Evolutionary conservation across 257 asterid species (phyloP).

Genomic region (Solanum acaule): DNA sequence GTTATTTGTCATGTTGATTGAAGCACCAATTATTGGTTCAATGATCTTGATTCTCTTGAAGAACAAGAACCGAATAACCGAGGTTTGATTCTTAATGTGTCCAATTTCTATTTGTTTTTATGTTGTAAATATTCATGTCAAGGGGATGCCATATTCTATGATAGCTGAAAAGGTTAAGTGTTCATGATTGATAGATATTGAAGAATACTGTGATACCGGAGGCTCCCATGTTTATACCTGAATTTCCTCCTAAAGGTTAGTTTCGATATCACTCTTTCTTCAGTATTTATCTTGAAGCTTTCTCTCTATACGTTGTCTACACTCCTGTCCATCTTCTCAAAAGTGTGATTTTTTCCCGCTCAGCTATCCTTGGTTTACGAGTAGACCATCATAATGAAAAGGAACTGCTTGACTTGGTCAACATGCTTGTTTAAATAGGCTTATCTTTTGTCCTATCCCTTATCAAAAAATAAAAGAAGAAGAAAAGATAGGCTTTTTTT

Average conservation of each 20-base stretch:
- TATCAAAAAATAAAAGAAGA: too few relatives aligned
- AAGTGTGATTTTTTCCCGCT: not conserved
- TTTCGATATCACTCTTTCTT: not conserved
- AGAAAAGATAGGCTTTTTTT: not conserved
- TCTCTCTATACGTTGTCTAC: not conserved
- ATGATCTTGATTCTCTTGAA: conserved; percentile 43
- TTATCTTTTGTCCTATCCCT: not conserved
- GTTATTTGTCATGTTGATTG: conserved; percentile 48
- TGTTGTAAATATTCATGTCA: not conserved
- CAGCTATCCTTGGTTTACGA: not conserved
- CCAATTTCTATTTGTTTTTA: not conserved
- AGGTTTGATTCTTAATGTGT: conserved; percentile 29
- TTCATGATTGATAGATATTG: conserved; percentile 45
- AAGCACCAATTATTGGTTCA: conserved; percentile 57
- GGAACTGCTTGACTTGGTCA: not conserved
- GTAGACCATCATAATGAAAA: not conserved
- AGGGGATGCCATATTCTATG: not conserved
- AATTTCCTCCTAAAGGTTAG: conserved; percentile 90
- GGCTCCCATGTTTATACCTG: conserved; percentile 86
- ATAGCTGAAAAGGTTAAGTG: not conserved
- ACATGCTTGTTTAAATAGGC: not conserved
- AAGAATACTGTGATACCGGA: conserved; percentile 86
- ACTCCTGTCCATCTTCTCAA: not conserved
- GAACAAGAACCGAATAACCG: conserved; percentile 50
- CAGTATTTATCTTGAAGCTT: not conserved